A percentile compares a stretch with the other conserved stretches of the same genome.
These are phyloP conservation scores for Lachnellula willkommii DNA, from an alignment of 2,329 filamentous ascomycete species.

Conservation along the genomic window DNA sequence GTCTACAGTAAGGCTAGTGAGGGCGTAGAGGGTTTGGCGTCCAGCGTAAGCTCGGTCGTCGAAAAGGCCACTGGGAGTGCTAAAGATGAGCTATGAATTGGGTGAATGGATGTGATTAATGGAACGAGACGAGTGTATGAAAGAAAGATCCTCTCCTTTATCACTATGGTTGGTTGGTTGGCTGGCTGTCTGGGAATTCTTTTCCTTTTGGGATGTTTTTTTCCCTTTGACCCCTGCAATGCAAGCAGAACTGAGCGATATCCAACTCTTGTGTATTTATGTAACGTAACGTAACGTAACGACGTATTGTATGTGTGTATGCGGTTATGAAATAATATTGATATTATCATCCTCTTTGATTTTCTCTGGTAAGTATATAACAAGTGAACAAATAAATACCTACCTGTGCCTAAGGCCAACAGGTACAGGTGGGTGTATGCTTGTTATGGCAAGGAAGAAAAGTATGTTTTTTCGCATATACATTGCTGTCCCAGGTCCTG, in stretches of 20 bases:
- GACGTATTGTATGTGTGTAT: neutral
- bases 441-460: no score
- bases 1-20: conserved; percentile 34
- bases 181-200: neutral
- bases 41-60: conserved; percentile 38
- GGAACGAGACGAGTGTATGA: neutral
- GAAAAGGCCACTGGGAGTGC: conserved; percentile 38
- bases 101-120: neutral
- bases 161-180: neutral
- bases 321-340: neutral
- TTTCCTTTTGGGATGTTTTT: no score
- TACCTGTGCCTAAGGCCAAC: no score
- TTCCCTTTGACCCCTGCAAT: neutral
- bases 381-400: no score
- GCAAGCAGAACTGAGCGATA: neutral
- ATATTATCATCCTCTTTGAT: neutral
- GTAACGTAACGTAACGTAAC: neutral
- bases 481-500: no score
- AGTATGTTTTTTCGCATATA: no score
- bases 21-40: conserved; percentile 42
- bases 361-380: no score
- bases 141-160: neutral
- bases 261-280: neutral
- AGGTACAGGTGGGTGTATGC: no score
- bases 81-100: conserved; percentile 48